phyloP scores from a whole-genome alignment of 2,329 filamentous ascomycete genomes.

The Coniochaeta ligniaria region DNA sequence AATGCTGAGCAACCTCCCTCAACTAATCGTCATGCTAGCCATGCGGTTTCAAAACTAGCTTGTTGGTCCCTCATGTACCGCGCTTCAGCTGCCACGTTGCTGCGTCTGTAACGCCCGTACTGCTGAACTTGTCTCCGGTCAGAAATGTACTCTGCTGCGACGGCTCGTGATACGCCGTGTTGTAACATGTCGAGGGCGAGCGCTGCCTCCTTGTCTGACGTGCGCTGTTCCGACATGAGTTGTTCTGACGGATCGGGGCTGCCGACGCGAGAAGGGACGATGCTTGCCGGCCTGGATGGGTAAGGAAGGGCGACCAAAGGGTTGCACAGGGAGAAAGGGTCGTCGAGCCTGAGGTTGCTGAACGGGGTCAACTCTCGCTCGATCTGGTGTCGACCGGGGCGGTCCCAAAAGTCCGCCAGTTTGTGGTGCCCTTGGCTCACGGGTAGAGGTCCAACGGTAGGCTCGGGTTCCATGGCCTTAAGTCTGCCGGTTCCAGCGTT shows the following conservation, averaged over 20 bases:
- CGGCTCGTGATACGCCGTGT: not conserved
- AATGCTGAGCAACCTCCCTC: not conserved
- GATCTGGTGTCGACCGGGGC: not conserved
- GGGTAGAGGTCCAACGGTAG: not conserved
- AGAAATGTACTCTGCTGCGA: not conserved
- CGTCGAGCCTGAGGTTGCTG: no score
- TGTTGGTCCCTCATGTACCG: not conserved
- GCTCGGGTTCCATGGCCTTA: not conserved
- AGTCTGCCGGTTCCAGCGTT: not conserved
- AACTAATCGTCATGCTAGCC: not conserved
- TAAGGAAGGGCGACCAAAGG: not conserved
- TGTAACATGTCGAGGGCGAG: not conserved
- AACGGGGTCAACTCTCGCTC: not conserved
- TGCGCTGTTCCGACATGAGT: not conserved
- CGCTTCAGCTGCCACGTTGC: not conserved
- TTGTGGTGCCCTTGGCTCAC: not conserved
- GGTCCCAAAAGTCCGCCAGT: not conserved
- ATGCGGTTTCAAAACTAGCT: not conserved
- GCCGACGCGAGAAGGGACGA: not conserved
- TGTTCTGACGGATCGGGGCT: not conserved
- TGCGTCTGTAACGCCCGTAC: not conserved
- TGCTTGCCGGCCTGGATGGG: not conserved
- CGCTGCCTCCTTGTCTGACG: conserved; percentile 1
- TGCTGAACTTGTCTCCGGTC: not conserved
- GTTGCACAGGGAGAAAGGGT: not conserved